Evolutionary conservation across 371 early-diverging fungal genomes (phyloP).

Genomic region (Mortierella sp.): DNA sequence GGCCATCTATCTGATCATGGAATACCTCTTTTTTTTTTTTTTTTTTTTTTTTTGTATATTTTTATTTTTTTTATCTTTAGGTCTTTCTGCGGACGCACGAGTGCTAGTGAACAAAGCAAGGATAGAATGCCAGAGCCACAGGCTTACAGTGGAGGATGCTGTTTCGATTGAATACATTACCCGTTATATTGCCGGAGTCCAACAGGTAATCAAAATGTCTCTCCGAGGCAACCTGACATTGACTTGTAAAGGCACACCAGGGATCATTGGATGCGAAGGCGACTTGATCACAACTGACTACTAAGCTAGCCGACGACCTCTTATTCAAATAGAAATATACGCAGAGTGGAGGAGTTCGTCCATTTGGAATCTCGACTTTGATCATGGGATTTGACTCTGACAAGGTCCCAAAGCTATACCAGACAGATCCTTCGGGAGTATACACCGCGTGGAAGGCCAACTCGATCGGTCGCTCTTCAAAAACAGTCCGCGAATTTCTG

Average conservation of each 20-base stretch:
- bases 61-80: constrained; percentile 56
- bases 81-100: constrained; percentile 96
- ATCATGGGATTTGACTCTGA: constrained; percentile 93
- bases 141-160: constrained; percentile 97
- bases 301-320: background rate
- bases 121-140: constrained; percentile 97
- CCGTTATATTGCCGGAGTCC: constrained; percentile 95
- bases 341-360: constrained; percentile 98
- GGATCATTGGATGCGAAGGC: no score
- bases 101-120: constrained; percentile 97
- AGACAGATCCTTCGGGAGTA: constrained; percentile 99
- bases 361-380: constrained; percentile 98
- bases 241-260: no score
- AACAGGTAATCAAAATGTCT: constrained; percentile 77
- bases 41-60: no score
- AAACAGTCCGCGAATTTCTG: constrained; percentile 97
- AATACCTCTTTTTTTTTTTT: background rate
- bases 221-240: no score
- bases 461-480: constrained; percentile 95
- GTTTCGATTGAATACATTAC: constrained; percentile 98
- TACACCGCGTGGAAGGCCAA: constrained; percentile 99
- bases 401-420: constrained; percentile 92
- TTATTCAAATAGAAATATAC: constrained; percentile 90
- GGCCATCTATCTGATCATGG: background rate
- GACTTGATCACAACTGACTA: background rate